Evolutionary conservation across 805 yeast genomes (phyloP).

Genomic region (Lachancea quebecensis): DNA sequence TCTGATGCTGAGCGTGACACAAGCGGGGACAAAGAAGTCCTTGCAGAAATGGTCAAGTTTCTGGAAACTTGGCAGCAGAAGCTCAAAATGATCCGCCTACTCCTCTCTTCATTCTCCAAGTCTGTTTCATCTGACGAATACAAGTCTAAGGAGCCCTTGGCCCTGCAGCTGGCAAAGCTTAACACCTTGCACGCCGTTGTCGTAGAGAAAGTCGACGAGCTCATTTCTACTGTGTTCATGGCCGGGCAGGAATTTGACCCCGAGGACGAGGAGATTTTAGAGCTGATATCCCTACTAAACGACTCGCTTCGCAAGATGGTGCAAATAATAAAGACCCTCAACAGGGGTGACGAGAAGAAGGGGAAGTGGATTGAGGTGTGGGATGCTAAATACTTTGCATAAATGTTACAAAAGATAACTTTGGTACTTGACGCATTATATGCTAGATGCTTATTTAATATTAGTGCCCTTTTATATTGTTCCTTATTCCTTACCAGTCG

Average conservation of each 20-base stretch:
- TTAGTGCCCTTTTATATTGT: neutral
- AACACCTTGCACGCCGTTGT: constrained; percentile 37
- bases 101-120: constrained; percentile 52
- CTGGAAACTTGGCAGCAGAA: constrained; percentile 42
- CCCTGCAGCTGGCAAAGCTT: constrained; percentile 42
- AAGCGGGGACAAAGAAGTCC: constrained; percentile 29
- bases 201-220: constrained; percentile 46
- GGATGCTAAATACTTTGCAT: constrained; percentile 26
- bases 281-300: constrained; percentile 22
- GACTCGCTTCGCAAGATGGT: constrained; percentile 27
- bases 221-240: constrained; percentile 51
- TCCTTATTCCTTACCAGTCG: constrained; percentile 49
- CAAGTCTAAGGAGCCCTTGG: constrained; percentile 25
- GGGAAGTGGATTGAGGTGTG: constrained; percentile 32
- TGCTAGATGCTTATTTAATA: neutral
- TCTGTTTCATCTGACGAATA: constrained; percentile 42
- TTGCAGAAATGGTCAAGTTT: constrained; percentile 30
- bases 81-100: constrained; percentile 45
- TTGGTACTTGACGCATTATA: neutral
- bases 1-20: constrained; percentile 26
- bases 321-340: constrained; percentile 39
- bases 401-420: neutral
- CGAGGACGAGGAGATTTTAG: constrained; percentile 31
- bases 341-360: constrained; percentile 45
- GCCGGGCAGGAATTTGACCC: constrained; percentile 28